Evolutionary conservation across 179 eudicot species (phyloP).

Genomic region (Camellia oleifera): DNA sequence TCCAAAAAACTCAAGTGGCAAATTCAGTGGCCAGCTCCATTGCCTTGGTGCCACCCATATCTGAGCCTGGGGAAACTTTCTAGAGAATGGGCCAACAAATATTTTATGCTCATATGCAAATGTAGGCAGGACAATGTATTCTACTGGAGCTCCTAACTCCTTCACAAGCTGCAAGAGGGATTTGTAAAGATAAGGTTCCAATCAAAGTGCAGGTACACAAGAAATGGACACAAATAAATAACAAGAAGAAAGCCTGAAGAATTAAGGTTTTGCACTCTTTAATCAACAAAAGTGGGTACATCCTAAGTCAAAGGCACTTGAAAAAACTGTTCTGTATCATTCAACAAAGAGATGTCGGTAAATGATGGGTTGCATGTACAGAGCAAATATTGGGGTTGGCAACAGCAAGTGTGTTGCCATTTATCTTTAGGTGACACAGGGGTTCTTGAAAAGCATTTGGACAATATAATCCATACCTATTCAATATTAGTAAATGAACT

Average conservation of each 20-base stretch:
- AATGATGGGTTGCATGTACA: background rate
- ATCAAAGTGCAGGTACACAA: background rate
- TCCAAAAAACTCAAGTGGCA: conserved; percentile 92
- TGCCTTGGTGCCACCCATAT: conserved; percentile 98
- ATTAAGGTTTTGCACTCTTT: background rate
- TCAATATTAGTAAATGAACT: background rate
- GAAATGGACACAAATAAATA: background rate
- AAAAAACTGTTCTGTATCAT: background rate
- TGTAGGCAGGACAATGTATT: conserved; percentile 85
- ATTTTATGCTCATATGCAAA: conserved; percentile 99
- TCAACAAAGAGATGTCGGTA: background rate
- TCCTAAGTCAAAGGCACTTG: background rate
- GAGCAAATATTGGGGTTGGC: too few species aligned
- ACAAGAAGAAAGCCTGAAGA: background rate
- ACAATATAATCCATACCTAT: background rate
- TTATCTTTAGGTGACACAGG: background rate
- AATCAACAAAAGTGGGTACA: background rate
- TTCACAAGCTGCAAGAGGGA: conserved; percentile 63
- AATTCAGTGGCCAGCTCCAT: conserved; percentile 99
- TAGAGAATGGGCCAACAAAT: conserved; percentile 98
- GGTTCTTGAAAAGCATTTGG: background rate
- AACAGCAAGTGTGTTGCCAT: background rate
- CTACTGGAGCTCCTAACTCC: conserved; percentile 91
- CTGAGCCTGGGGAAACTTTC: conserved; percentile 89
- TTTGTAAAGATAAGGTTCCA: background rate